Evolutionary conservation across 148 eudicot genomes (phyloP).

Genomic region (Arbutus unedo): DNA sequence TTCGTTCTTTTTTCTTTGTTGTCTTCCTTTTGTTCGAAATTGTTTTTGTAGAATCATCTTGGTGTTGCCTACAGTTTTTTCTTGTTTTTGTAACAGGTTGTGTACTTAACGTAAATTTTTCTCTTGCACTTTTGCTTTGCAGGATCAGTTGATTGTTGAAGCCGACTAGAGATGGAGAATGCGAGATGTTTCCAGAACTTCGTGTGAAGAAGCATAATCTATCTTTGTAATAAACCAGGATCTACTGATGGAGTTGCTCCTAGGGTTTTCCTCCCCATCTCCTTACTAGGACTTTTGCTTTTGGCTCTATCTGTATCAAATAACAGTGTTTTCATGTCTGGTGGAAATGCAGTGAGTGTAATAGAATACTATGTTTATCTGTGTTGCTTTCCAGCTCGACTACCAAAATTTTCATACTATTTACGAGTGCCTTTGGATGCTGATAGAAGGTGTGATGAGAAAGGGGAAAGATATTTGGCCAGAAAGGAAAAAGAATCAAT

Average conservation of each 20-base stretch:
- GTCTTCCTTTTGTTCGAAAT: not conserved
- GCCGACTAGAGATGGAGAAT: not conserved
- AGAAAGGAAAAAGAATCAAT: no score
- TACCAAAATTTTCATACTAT: not conserved
- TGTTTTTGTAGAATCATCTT: not conserved
- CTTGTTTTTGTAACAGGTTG: not conserved
- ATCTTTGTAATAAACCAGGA: not conserved
- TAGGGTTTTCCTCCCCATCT: not conserved
- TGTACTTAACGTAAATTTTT: not conserved
- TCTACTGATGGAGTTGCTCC: not conserved
- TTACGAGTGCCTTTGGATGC: not conserved
- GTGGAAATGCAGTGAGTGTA: conserved; percentile 8
- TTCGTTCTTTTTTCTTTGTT: not conserved
- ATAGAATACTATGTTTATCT: not conserved
- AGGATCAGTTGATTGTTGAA: conserved; percentile 10
- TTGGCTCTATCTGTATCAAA: not conserved
- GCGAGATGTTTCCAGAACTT: not conserved
- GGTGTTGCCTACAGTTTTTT: not conserved
- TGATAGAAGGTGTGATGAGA: no score
- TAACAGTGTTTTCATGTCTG: conserved; percentile 9
- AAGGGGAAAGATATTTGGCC: no score
- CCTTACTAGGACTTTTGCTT: not conserved
- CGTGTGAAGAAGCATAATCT: not conserved
- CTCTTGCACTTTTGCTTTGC: not conserved
- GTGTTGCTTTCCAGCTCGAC: not conserved